A percentile compares a stretch with the other conserved stretches of the same genome.
phyloP scores from a whole-genome alignment of 2,329 filamentous ascomycete genomes.

The Botrytis pseudocinerea region DNA sequence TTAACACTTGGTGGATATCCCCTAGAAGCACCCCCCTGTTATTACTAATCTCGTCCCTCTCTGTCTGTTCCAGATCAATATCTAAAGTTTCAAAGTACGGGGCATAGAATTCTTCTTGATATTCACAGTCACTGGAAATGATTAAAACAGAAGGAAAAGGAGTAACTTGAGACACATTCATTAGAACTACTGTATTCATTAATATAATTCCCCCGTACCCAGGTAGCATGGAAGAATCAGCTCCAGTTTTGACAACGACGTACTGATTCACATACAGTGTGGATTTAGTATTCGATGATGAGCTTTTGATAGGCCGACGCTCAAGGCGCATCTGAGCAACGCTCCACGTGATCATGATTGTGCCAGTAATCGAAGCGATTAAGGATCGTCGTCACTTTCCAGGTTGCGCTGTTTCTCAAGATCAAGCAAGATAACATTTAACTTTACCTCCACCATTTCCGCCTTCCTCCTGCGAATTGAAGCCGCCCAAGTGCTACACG shows the following conservation, averaged over 20 bases:
- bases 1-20: slow-evolving; percentile 5
- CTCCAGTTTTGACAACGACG: not conserved
- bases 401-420: slow-evolving; percentile 18
- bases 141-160: not conserved
- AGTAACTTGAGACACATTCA: not conserved
- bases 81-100: slow-evolving; percentile 7
- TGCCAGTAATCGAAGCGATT: slow-evolving; percentile 17
- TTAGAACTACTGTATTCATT: not conserved
- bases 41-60: not conserved
- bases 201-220: not conserved
- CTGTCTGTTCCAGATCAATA: slow-evolving; percentile 2
- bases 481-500: not conserved
- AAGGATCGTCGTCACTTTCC: slow-evolving; percentile 23
- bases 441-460: slow-evolving; percentile 7
- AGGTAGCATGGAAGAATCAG: not conserved
- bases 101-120: not conserved
- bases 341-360: slow-evolving; percentile 21
- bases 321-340: slow-evolving; percentile 3
- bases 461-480: not conserved
- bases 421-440: slow-evolving; percentile 23
- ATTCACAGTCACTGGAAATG: not conserved
- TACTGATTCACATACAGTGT: not conserved
- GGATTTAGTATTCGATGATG: not conserved
- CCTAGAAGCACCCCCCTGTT: slow-evolving; percentile 6
- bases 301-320: not conserved